phyloP scores from a whole-genome alignment of 78 protist genomes.

The Emiliania huxleyi region DNA sequence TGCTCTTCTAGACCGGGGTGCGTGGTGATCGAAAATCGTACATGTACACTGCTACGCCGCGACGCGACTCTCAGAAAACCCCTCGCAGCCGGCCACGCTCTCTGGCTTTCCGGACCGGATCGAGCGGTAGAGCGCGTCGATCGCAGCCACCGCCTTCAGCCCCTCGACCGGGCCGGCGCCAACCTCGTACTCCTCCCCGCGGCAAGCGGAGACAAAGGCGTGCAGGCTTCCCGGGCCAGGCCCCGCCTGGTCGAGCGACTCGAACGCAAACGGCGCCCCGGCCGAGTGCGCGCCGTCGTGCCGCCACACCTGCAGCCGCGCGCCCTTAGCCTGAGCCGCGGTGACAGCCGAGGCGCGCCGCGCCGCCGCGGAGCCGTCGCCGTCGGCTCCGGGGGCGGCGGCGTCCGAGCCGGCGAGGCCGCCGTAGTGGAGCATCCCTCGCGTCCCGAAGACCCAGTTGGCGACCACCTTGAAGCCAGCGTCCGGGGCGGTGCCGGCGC shows the following conservation, averaged over 20 bases:
- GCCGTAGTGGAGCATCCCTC: not conserved
- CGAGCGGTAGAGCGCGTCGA: constrained; percentile 9
- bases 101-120: not conserved
- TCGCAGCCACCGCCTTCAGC: not conserved
- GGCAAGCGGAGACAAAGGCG: not conserved
- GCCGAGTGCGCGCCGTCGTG: not conserved
- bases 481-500: not conserved
- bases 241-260: not conserved
- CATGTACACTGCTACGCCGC: no score
- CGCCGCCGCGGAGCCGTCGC: not conserved
- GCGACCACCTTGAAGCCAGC: not conserved
- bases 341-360: not conserved
- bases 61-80: no score
- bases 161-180: not conserved
- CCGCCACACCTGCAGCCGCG: not conserved
- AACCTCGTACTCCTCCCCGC: not conserved
- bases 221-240: not conserved
- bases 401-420: not conserved
- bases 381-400: not conserved
- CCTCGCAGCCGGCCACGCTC: not conserved
- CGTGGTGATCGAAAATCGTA: no score
- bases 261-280: not conserved
- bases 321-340: not conserved
- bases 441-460: constrained; percentile 2
- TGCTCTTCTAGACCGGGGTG: no score